Evolutionary conservation across 768 basidiomycete species (phyloP).

Genomic region (Boletus pseudopeckii): DNA sequence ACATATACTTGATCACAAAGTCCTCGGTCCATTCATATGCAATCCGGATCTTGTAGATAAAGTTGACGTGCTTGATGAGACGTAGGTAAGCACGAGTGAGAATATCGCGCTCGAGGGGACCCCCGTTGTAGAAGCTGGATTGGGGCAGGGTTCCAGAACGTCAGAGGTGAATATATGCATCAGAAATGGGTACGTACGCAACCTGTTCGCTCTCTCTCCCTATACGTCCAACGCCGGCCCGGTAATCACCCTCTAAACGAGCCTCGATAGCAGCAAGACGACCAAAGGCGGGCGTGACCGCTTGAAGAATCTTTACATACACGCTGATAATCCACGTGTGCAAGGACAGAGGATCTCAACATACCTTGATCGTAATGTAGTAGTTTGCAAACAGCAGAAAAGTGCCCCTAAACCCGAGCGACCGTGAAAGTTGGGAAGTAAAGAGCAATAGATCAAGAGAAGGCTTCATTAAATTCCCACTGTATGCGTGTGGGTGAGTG

Average conservation of each 20-base stretch:
- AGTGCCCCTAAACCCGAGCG: conserved; percentile 84
- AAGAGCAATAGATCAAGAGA: conserved; percentile 88
- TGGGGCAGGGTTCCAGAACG: background rate
- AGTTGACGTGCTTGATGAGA: conserved; percentile 86
- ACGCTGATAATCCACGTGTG: background rate
- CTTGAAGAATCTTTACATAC: conserved; percentile 54
- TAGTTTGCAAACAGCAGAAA: conserved; percentile 79
- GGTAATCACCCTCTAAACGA: conserved; percentile 85
- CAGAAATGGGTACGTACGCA: conserved; percentile 52
- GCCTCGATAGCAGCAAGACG: conserved; percentile 86
- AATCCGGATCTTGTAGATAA: conserved; percentile 91
- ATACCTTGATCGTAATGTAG: conserved; percentile 65
- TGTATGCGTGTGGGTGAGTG: conserved; percentile 26
- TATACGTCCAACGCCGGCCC: conserved; percentile 80
- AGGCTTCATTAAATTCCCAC: conserved; percentile 92
- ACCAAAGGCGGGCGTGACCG: conserved; percentile 92
- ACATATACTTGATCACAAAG: conserved; percentile 93
- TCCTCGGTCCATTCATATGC: conserved; percentile 96
- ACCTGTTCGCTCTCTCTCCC: conserved; percentile 91
- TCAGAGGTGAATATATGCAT: conserved; percentile 1
- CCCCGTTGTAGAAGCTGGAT: conserved; percentile 87
- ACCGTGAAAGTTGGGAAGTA: conserved; percentile 84
- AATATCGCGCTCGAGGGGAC: conserved; percentile 77
- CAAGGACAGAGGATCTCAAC: background rate
- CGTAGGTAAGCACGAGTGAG: conserved; percentile 72